These are phyloP conservation scores for Chamaenerion angustifolium DNA, from an alignment of 345 rosid species.

Conservation along the genomic window DNA sequence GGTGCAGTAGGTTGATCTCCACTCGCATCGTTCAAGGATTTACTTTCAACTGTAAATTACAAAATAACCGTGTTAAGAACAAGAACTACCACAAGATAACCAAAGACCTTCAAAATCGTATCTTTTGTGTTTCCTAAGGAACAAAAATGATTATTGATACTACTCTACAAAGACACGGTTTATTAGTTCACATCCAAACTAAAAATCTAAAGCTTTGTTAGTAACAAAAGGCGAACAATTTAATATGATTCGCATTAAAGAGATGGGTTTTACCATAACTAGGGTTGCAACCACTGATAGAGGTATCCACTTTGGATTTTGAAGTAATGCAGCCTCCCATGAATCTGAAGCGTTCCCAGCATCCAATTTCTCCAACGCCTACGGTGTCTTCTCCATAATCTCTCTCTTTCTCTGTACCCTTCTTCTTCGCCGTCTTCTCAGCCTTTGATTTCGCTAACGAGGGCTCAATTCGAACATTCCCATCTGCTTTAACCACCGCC, in stretches of 20 bases:
- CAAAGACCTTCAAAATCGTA: too few relatives aligned
- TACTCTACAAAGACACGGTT: too few relatives aligned
- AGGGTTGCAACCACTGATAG: conserved; percentile 37
- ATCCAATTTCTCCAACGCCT: conserved; percentile 25
- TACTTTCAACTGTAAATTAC: conserved; percentile 25
- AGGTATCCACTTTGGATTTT: conserved; percentile 74
- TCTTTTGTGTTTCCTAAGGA: too few relatives aligned
- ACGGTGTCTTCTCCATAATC: conserved; percentile 1
- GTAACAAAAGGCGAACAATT: background rate
- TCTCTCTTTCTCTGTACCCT: conserved; percentile 20
- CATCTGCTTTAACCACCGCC: too few relatives aligned
- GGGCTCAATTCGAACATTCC: too few relatives aligned
- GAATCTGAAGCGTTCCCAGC: conserved; percentile 46
- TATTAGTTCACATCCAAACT: background rate
- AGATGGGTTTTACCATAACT: conserved; percentile 18
- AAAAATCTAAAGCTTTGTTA: background rate
- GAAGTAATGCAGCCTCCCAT: conserved; percentile 53
- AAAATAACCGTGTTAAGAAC: background rate
- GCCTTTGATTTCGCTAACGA: conserved; percentile 13
- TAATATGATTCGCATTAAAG: background rate
- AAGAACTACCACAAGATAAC: too few relatives aligned
- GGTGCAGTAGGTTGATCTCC: conserved; percentile 31
- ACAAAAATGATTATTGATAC: too few relatives aligned
- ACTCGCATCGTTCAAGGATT: conserved; percentile 19
- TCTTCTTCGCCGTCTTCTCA: conserved; percentile 17